Percentiles rank a stretch among this genome's conserved stretches.
Evolutionary conservation across 257 asterid species (phyloP).

Genomic region (Rehmannia glutinosa): DNA sequence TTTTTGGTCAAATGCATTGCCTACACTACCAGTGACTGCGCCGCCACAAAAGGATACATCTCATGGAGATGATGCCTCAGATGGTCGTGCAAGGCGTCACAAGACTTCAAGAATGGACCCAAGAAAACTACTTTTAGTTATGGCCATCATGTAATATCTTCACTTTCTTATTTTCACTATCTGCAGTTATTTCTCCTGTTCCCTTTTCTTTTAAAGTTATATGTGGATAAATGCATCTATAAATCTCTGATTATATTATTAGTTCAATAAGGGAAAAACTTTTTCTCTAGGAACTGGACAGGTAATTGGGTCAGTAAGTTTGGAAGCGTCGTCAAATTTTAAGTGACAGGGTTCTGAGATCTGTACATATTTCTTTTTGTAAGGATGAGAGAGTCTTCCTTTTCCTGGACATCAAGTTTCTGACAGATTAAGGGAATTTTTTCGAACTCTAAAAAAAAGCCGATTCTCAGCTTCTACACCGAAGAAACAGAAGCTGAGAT

Average conservation of each 20-base stretch:
- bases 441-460: no score
- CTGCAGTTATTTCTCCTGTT: background rate
- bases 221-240: background rate
- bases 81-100: constrained; percentile 67
- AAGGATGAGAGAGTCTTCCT: no score
- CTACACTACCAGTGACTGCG: constrained; percentile 86
- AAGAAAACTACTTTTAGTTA: constrained; percentile 78
- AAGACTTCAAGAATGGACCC: constrained; percentile 87
- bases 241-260: background rate
- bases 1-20: constrained; percentile 90
- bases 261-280: no score
- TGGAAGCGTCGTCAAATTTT: no score
- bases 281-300: no score
- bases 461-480: no score
- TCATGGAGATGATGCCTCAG: constrained; percentile 48
- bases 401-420: no score
- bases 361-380: no score
- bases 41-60: constrained; percentile 67
- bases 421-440: no score
- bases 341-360: no score
- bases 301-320: no score
- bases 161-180: constrained; percentile 3
- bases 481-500: no score
- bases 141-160: constrained; percentile 62
- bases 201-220: background rate